Percentiles rank a stretch among this genome's conserved stretches.
Evolutionary conservation across 75 land plant genomes (phyloP).

Genomic region (Isoetes taiwanensis): DNA sequence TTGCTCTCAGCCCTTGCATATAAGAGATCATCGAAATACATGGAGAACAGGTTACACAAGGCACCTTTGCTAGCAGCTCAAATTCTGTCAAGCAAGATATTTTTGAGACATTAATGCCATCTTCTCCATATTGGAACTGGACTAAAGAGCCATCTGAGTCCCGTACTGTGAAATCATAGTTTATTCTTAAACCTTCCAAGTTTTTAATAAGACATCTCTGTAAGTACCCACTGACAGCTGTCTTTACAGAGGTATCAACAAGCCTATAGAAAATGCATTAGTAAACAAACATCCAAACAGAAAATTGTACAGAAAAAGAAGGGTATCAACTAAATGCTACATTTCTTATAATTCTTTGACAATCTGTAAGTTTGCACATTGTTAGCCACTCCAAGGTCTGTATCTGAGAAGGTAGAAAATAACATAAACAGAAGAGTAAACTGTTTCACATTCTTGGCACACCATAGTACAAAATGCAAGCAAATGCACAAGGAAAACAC

Average conservation of each 20-base stretch:
- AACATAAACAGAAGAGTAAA: neutral
- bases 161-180: conserved; percentile 88
- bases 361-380: too few species aligned
- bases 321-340: too few species aligned
- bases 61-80: conserved; percentile 41
- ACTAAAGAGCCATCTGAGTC: conserved; percentile 90
- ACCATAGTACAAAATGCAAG: too few species aligned
- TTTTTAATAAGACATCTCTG: conserved; percentile 89
- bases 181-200: conserved; percentile 69
- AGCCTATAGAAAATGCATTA: conserved; percentile 55
- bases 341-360: too few species aligned
- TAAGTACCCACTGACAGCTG: conserved; percentile 93
- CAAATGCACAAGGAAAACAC: too few species aligned
- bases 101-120: conserved; percentile 79
- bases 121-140: conserved; percentile 93
- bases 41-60: neutral
- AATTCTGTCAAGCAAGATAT: conserved; percentile 52
- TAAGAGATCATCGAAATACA: neutral
- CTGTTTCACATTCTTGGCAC: neutral
- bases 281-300: neutral
- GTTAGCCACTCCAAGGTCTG: too few species aligned
- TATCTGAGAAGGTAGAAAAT: too few species aligned
- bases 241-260: conserved; percentile 93
- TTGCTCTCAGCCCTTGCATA: too few species aligned
- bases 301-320: too few species aligned